phyloP scores from a whole-genome alignment of 2,329 filamentous ascomycete genomes.

The Cladosporium sp. region DNA sequence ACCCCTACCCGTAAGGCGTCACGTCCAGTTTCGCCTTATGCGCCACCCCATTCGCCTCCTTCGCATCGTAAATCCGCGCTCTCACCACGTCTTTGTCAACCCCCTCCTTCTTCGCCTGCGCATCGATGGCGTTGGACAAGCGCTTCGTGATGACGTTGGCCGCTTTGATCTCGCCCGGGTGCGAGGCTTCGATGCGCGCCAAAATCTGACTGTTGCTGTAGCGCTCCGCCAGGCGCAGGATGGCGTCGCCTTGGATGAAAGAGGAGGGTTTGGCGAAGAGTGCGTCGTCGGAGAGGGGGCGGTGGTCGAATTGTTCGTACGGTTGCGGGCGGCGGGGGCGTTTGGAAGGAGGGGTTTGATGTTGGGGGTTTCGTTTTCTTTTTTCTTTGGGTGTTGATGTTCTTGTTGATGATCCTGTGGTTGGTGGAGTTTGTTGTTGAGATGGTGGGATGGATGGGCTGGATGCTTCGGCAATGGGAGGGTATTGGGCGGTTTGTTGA shows the following conservation, averaged over 20 bases:
- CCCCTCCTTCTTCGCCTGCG: slow-evolving; percentile 1
- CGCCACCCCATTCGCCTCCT: slow-evolving; percentile 12
- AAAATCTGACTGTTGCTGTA: slow-evolving; percentile 17
- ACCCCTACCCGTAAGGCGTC: background rate
- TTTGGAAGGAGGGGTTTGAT: background rate
- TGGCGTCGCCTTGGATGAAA: slow-evolving; percentile 6
- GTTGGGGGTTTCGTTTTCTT: background rate
- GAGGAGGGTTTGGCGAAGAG: slow-evolving; percentile 9
- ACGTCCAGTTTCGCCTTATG: slow-evolving; percentile 1
- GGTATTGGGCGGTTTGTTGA: background rate
- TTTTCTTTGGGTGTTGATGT: no score
- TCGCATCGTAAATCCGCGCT: slow-evolving; percentile 7
- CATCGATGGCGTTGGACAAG: slow-evolving; percentile 13
- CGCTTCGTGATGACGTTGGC: slow-evolving; percentile 15
- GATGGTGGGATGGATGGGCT: background rate
- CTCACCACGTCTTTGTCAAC: slow-evolving; percentile 1
- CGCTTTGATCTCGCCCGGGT: background rate
- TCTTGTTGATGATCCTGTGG: no score
- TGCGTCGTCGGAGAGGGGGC: background rate
- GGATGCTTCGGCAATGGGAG: no score
- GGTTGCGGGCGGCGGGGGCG: background rate
- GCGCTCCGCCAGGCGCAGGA: slow-evolving; percentile 13
- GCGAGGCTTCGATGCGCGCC: slow-evolving; percentile 13
- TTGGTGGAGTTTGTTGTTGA: background rate
- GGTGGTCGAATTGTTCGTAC: background rate